Evolutionary conservation across 2,329 filamentous ascomycete species (phyloP), one percentile per base, ranked within the genome.

Genomic region (Aaosphaeria arxii): DNA sequence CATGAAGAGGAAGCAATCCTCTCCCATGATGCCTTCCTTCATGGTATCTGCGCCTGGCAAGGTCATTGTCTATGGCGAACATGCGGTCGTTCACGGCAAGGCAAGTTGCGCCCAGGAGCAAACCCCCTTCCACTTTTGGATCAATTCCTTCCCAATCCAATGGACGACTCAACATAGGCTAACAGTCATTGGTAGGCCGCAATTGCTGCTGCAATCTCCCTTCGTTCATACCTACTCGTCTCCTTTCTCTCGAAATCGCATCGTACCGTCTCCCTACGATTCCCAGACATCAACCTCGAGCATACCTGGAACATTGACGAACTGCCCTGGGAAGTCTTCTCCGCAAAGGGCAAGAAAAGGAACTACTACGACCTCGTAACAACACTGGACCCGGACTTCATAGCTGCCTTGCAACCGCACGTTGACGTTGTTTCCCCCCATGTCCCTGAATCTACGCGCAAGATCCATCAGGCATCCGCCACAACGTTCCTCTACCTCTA

Each of bases 31-130:
- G 73, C 91, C 92, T 40, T 78, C 91, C 52, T 99, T 99, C 69
- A 96, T 99, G 89, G 91, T 97, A 48, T 97, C 94, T 11, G 92
- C 95, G 2, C 94, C 94, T 0, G 95, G 92, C 55, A 99, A 99
- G 71, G 94, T 96, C 66, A 99, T 99, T 69, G 89, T 97, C 45
- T 97, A 92, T 74, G 94, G 94, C 57, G 94, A 99, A 71, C 94
- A 99, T 75, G 88, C 94, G 2, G 94, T 97, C n/a, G 94, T 99
- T 17, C 85, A 99, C 66, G 91, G 91, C 66, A 97, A 96, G 82
- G 88, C 89, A 74, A 47, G 73, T 59, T 28, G 33, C 33, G 17
- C 33, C 7, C 33, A 24, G 24, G 7, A n/a, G 33, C 17, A 24
- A 24, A 24, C 17, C 17, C 17, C 29, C 35, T 5, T 36, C 35